Base-by-base conservation (phyloP, 129 eudicot genomes). In the Centaurea solstitialis region DNA sequence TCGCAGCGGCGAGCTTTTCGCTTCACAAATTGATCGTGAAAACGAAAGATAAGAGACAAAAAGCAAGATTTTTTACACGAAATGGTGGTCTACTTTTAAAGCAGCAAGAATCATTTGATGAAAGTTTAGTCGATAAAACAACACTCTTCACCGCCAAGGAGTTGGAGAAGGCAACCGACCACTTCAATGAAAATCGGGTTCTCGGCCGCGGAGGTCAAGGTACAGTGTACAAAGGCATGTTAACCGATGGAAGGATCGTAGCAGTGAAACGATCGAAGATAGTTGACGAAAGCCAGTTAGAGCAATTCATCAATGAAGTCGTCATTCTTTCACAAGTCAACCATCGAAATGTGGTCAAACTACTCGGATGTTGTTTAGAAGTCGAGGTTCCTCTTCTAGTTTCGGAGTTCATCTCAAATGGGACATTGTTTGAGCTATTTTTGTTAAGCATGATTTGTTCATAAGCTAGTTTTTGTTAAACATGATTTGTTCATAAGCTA, bases 121-220 rank as follows among this genome's bases (percentile, higher is more conserved):
- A 78, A 68, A 47, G 81, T 10, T 68, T 78, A 78, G 81, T 66
- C 45, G 67, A 78, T 28, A 41, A 78, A 67, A 67, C 75, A 20
- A 67, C 74, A 68, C 47, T 78, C 24, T 78, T 78, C 67, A 68
- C 75, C 7, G 81, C 81, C 6, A 78, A 78, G 37, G 81, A 78
- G 45, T 69, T 78, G 11, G 82, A 78, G 10, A 68, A 78, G 67
- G 82, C 82, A 21, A 78, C 82, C 13, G 75, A 78, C 62, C 18
- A 69, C 62, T 78, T 41, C 75, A 47, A 15, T 17, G 75, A 78
- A 35, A 78, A 69, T 30, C 26, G 82, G 30, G 43, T 78, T 15
- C 75, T 78, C 3, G 82, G 82, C 21, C 67, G 67, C 5, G 82
- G 74, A 37, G 80, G 72, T 22, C 80, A 76, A 76, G 80, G 80